Base-by-base conservation (phyloP, 2,329 filamentous ascomycete species). In the Cladophialophora psammophila region DNA sequence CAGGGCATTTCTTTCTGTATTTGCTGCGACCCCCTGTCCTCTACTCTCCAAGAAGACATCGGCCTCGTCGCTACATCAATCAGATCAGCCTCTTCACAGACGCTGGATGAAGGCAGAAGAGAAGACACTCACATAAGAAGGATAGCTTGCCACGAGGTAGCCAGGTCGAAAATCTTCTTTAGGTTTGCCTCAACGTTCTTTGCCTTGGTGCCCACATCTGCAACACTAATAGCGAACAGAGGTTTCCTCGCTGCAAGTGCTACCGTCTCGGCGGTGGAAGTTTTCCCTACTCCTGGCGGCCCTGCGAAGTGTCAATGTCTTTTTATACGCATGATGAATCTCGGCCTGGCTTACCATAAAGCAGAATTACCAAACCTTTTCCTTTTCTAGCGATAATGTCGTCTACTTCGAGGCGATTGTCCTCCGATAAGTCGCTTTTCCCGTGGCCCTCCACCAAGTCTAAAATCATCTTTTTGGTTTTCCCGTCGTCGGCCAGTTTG, bases 181-280 rank as follows among this genome's bases (percentile, higher is more conserved):
- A 74, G 72, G 9, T 67, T 61, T 9, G 31, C 6, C 18, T 67
- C 65, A 15, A 64, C 40, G 8, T 35, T 12, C 20, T 48, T 36
- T 13, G 55, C 38, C 9, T 40, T 34, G 2, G 42, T 65, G n/a
- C 53, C 60, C 15, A 67, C 34, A 15, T 67, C 65, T 18, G 40
- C 57, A n/a, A 45, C 64, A n/a, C 60, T 69, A n/a, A 73, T 64
- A 32, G 64, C 45, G 15, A 64, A 72, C 10, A 72, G 60, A 38
- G 71, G 69, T 53, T 60, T 65, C 26, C 63, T 59, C 9, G 71
- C 18, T 58, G 72, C 88, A 71, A 87, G 89, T 42, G 88, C 88
- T 18, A 88, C 88, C 69, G 85, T 87, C 76, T 91, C 87, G 73
- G 89, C 89, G 7, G 91, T 82, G 52, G 91, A 80, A 1, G 89